A percentile compares a stretch with the other conserved stretches of the same genome.
phyloP scores from a whole-genome alignment of 2,329 filamentous ascomycete genomes.

The Cladophialophora exuberans region DNA sequence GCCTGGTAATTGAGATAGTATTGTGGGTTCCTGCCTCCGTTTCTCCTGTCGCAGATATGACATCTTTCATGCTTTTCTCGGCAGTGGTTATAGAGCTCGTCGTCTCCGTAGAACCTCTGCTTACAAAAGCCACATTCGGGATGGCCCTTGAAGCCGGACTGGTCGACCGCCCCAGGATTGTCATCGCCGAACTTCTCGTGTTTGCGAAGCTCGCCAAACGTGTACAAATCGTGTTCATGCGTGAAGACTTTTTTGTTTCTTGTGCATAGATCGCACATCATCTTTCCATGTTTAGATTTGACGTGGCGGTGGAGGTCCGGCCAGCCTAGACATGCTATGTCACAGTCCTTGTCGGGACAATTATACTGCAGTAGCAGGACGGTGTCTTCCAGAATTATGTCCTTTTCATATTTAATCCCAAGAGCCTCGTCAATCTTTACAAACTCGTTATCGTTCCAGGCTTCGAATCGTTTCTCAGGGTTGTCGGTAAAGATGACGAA shows the following conservation, averaged over 20 bases:
- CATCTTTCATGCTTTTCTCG: conserved; percentile 92
- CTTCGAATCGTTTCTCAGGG: conserved; percentile 76
- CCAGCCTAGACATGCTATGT: conserved; percentile 82
- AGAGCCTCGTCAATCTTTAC: conserved; percentile 80
- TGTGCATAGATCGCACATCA: conserved; percentile 76
- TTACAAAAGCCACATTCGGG: conserved; percentile 93
- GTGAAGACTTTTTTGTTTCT: conserved; percentile 98
- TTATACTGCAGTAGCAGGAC: conserved; percentile 89
- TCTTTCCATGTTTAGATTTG: conserved; percentile 76
- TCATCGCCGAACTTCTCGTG: conserved; percentile 93
- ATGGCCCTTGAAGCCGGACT: conserved; percentile 95
- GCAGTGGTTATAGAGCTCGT: conserved; percentile 93
- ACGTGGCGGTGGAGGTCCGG: conserved; percentile 81
- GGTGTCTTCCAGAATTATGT: conserved; percentile 89
- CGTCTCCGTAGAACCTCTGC: conserved; percentile 90
- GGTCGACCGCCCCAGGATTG: conserved; percentile 82
- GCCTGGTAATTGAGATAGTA: conserved; percentile 90
- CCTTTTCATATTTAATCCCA: conserved; percentile 86
- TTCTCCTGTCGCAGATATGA: conserved; percentile 82
- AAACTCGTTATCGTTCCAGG: conserved; percentile 76
- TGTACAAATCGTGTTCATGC: conserved; percentile 94
- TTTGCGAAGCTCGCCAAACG: conserved; percentile 74
- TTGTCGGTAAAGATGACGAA: conserved; percentile 94
- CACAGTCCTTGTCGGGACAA: conserved; percentile 82
- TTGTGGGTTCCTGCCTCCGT: conserved; percentile 69